phyloP scores from a whole-genome alignment of 2,329 filamentous ascomycete genomes.

The Pseudopithomyces chartarum region DNA sequence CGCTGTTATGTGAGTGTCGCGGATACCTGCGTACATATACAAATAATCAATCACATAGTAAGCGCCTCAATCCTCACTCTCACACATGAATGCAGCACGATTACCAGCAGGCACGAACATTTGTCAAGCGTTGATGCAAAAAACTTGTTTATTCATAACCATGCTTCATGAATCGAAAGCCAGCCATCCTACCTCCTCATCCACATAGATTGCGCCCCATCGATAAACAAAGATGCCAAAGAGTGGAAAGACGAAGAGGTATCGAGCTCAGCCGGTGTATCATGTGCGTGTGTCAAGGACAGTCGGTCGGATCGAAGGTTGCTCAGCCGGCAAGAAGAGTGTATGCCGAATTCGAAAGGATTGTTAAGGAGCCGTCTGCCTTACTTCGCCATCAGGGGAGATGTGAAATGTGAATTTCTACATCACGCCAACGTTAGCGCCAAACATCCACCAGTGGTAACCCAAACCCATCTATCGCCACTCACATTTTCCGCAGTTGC shows the following conservation, averaged over 20 bases:
- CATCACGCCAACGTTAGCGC: no score
- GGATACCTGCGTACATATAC: neutral
- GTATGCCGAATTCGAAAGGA: neutral
- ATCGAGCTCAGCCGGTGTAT: neutral
- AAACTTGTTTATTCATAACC: neutral
- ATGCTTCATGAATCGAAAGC: neutral
- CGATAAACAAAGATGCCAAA: conserved; percentile 6
- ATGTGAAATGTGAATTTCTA: neutral
- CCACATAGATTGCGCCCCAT: neutral
- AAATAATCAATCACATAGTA: conserved; percentile 9
- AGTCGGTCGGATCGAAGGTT: conserved; percentile 10
- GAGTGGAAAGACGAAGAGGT: conserved; percentile 13
- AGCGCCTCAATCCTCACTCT: neutral
- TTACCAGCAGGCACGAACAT: neutral
- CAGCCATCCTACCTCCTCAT: neutral
- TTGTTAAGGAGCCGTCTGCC: neutral
- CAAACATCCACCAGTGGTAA: no score
- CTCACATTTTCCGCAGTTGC: conserved; percentile 35
- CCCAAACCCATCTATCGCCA: neutral
- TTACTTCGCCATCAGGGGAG: neutral
- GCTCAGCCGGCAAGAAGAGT: neutral
- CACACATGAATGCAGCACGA: neutral
- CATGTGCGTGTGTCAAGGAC: conserved; percentile 11
- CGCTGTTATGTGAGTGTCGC: conserved; percentile 26
- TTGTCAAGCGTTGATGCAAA: neutral